Evolutionary conservation across 2,329 filamentous ascomycete species (phyloP), one percentile per base, ranked within the genome.

Genomic region (Pseudopithomyces maydicus): DNA sequence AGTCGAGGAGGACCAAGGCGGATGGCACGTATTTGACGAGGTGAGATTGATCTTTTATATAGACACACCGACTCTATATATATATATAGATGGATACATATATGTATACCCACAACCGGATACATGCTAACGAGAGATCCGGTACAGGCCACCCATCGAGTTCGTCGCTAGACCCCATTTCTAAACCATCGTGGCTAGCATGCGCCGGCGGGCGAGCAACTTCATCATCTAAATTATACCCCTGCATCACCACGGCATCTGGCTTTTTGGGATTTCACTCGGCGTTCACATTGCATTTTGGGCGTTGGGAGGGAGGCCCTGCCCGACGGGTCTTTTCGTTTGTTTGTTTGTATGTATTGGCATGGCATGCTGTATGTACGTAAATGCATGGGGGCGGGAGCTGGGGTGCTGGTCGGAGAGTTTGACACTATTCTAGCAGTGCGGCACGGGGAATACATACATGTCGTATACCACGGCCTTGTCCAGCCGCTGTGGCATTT

Each of bases 21-120:
- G 76, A 78, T 61, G 76, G 75, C 0, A 63, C 65, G 7, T 70
- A 74, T 59, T 49, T 74, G 60, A 77, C 73, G 23, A 73, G 71
- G 75, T 78, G 52, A 45, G 39, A 23, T 39, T 23, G 29, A 23
- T n/a, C n/a, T n/a, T n/a, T n/a, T n/a, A n/a, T n/a, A n/a, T n/a
- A n/a, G n/a, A n/a, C n/a, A n/a, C n/a, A n/a, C n/a, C n/a, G n/a
- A n/a, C n/a, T n/a, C n/a, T n/a, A n/a, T n/a, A n/a, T n/a, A n/a
- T n/a, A n/a, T n/a, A n/a, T n/a, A n/a, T n/a, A n/a, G n/a, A n/a
- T n/a, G n/a, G n/a, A n/a, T n/a, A n/a, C 20, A 26, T 4, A 35
- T 49, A 39, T 11, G 46, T 17, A 23, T 14, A 20, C 22, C n/a
- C 14, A 14, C 41, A 20, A n/a, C 15, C 17, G 32, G 29, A 17